Evolutionary conservation across 306 rosid genomes (phyloP), one percentile per base, ranked within the genome.

Genomic region (Parietaria judaica): DNA sequence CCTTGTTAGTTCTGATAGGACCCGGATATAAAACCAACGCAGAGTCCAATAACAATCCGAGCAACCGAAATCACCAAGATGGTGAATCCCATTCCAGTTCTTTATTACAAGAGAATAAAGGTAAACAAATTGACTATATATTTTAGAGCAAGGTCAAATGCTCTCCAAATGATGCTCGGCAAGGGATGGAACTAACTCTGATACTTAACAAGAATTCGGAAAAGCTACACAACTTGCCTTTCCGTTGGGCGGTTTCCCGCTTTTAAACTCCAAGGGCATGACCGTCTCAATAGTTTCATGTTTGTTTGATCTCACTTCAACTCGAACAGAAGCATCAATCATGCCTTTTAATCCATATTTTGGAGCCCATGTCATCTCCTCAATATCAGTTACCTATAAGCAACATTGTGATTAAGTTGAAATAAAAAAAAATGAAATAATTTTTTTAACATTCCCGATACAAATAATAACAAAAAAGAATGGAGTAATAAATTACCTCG

Each of bases 301-400:
- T 54, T 66, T 76, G 65, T 62, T 59, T 62, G 81, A 78, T 55
- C 47, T 69, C 34, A 88, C 75, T 53, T 68, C 79, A 71, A 86
- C 95, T 66, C 84, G 80, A 56, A 91, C 76, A 6, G 98, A 88
- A 75, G 98, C 95, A 82, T 91, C 98, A 78, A 91, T 88, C 87
- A 83, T 83, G 74, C 98, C 98, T 77, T 91, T 91, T 79, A 91
- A 68, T 70, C 98, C 98, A 70, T 85, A 91, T 72, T 75, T 88
- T 49, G 98, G 92, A 59, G 96, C 92, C 98, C 98, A 91, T 52
- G 95, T 86, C 95, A 91, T 85, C 81, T 91, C 98, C 83, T 91
- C 98, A 66, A 91, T 91, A 74, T 91, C 98, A 73, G 77, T 66
- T 57, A 88, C 96, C 98, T 91, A 72, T 53, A 83, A 16, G 64